A percentile compares a stretch with the other conserved stretches of the same genome.
Evolutionary conservation across 2,329 filamentous ascomycete species (phyloP).

Genomic region (Pyrenochaeta sp.): DNA sequence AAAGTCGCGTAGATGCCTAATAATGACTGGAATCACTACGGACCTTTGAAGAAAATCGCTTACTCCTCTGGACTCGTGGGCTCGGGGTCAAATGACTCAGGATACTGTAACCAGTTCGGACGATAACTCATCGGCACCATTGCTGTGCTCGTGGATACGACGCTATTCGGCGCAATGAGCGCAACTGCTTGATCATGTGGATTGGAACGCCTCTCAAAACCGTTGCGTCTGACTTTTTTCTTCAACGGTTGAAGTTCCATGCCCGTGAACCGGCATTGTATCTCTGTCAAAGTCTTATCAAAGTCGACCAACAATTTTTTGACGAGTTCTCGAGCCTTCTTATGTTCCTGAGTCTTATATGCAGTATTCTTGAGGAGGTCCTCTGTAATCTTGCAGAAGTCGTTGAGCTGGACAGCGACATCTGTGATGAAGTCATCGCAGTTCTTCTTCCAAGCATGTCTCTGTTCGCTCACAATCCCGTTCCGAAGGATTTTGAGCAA

Average conservation of each 20-base stretch:
- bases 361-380: slow-evolving; percentile 5
- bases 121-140: no score
- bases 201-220: neutral
- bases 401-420: neutral
- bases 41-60: no score
- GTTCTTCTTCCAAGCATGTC: neutral
- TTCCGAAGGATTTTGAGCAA: slow-evolving; percentile 3
- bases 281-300: neutral
- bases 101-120: no score
- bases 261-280: neutral
- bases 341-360: slow-evolving; percentile 6
- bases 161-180: neutral
- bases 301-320: slow-evolving; percentile 3
- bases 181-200: neutral
- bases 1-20: no score
- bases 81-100: no score
- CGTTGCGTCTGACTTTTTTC: slow-evolving; percentile 2
- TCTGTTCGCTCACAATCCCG: neutral
- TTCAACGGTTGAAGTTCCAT: neutral
- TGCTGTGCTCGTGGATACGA: neutral
- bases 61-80: no score
- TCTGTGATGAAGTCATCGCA: slow-evolving; percentile 6
- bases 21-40: no score
- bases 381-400: slow-evolving; percentile 2
- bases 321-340: slow-evolving; percentile 3